Conservation (phyloP, 108 stramenopile species). For the Fistulifera pelliculosa region DNA sequence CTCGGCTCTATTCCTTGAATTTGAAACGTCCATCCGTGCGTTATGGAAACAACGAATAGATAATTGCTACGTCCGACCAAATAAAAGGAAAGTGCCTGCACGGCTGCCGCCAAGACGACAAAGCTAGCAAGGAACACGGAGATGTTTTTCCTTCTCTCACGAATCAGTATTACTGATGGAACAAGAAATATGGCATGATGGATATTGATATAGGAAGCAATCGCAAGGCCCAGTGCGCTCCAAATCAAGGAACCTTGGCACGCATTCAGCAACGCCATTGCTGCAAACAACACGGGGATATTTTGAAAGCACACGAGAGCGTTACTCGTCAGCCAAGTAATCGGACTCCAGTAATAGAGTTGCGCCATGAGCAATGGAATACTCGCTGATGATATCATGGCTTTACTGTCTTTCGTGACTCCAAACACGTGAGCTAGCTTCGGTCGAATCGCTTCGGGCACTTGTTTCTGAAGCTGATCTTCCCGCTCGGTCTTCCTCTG, state of each 20-base stretch:
- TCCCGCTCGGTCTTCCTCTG: neutral
- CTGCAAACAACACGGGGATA: neutral
- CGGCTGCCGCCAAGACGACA: conserved; percentile 13
- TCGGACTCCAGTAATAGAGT: conserved; percentile 1
- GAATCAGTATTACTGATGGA: conserved; percentile 25
- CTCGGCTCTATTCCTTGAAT: conserved; percentile 31
- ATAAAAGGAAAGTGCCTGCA: conserved; percentile 22
- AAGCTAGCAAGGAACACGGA: conserved; percentile 16
- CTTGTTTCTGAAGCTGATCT: neutral
- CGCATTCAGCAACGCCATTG: neutral
- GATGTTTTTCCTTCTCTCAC: conserved; percentile 10
- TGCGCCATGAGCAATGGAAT: conserved; percentile 1
- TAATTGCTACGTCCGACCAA: conserved; percentile 20
- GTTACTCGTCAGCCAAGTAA: neutral
- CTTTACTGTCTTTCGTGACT: neutral
- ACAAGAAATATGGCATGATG: conserved; percentile 33
- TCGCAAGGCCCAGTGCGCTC: conserved; percentile 34
- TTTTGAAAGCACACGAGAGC: neutral
- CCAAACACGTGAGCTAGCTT: neutral
- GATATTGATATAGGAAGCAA: conserved; percentile 45
- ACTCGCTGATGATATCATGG: neutral
- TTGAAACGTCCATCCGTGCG: conserved; percentile 29
- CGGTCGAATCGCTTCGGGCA: neutral
- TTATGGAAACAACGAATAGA: conserved; percentile 22
- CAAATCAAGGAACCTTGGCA: neutral